These are phyloP conservation scores for Russula vinacea DNA, from an alignment of 768 basidiomycete genomes.

Conservation along the genomic window DNA sequence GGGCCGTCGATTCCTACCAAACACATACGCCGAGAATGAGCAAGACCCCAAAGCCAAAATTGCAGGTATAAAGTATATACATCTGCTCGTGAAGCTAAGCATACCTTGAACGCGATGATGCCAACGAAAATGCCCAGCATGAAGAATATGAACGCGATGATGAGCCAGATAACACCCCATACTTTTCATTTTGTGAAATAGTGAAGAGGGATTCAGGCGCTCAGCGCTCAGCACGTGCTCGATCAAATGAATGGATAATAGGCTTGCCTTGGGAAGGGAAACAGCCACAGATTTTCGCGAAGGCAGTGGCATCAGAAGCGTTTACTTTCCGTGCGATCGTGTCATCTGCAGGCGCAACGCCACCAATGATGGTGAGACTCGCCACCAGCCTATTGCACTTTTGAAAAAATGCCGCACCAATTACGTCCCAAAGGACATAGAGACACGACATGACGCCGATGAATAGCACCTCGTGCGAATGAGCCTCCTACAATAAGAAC, in stretches of 20 bases:
- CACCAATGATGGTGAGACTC: neutral
- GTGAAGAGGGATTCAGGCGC: no score
- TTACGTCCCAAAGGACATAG: slow-evolving; percentile 86
- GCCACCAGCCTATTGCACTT: neutral
- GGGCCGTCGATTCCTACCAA: slow-evolving; percentile 54
- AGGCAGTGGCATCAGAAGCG: slow-evolving; percentile 81
- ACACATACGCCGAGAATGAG: neutral
- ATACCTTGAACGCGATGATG: slow-evolving; percentile 75
- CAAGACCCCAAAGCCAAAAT: neutral
- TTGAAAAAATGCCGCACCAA: slow-evolving; percentile 49
- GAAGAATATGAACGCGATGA: slow-evolving; percentile 72
- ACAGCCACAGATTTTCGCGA: slow-evolving; percentile 81
- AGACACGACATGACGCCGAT: slow-evolving; percentile 85
- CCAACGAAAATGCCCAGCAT: slow-evolving; percentile 74
- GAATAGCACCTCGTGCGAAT: slow-evolving; percentile 58
- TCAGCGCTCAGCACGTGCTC: neutral
- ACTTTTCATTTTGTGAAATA: slow-evolving; percentile 49
- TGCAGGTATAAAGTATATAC: no score
- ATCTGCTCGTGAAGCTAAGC: neutral
- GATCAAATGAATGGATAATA: neutral
- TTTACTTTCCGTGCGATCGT: slow-evolving; percentile 83
- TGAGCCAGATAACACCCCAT: slow-evolving; percentile 87
- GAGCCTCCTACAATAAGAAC: neutral
- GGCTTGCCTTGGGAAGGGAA: slow-evolving; percentile 70
- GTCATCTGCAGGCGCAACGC: slow-evolving; percentile 53